These are phyloP conservation scores for Endogone sp. DNA, from an alignment of 192 early-diverging fungal genomes.

Conservation along the genomic window DNA sequence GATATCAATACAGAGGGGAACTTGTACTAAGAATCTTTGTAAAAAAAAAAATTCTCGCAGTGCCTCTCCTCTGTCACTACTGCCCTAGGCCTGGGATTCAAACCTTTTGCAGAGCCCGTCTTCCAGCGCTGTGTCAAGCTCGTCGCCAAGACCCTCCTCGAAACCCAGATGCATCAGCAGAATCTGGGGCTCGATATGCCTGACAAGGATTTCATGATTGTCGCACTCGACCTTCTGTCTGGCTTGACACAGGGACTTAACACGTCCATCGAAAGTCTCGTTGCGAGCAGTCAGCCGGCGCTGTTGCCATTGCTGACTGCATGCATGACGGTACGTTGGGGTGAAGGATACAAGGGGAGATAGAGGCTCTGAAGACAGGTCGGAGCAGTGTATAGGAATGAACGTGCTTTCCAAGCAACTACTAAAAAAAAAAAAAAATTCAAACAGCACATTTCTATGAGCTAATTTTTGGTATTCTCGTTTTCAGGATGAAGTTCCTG, in stretches of 20 bases:
- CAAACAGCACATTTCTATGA: too few species aligned
- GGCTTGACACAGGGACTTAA: conserved; percentile 92
- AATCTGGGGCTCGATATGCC: conserved; percentile 61
- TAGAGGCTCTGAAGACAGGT: not conserved
- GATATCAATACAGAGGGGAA: too few species aligned
- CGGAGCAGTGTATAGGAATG: too few species aligned
- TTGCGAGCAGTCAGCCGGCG: conserved; percentile 65
- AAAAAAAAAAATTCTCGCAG: conserved; percentile 6
- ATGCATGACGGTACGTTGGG: conserved; percentile 77
- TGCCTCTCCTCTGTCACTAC: conserved; percentile 53
- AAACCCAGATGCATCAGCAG: conserved; percentile 50
- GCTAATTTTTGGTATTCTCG: not conserved
- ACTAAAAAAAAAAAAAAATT: too few species aligned
- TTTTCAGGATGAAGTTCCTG: conserved; percentile 41
- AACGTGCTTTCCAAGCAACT: too few species aligned
- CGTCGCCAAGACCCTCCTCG: conserved; percentile 75
- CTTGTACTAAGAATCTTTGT: too few species aligned
- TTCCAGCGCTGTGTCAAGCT: conserved; percentile 90
- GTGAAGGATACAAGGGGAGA: not conserved
- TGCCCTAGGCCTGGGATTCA: conserved; percentile 82
- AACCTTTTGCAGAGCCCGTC: conserved; percentile 78
- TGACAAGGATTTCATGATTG: conserved; percentile 96
- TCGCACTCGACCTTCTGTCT: conserved; percentile 91
- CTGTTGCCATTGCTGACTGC: conserved; percentile 75
- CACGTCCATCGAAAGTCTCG: conserved; percentile 66